Evolutionary conservation across 805 yeast species (phyloP).

Genomic region (Nakazawaea ishiwadae): DNA sequence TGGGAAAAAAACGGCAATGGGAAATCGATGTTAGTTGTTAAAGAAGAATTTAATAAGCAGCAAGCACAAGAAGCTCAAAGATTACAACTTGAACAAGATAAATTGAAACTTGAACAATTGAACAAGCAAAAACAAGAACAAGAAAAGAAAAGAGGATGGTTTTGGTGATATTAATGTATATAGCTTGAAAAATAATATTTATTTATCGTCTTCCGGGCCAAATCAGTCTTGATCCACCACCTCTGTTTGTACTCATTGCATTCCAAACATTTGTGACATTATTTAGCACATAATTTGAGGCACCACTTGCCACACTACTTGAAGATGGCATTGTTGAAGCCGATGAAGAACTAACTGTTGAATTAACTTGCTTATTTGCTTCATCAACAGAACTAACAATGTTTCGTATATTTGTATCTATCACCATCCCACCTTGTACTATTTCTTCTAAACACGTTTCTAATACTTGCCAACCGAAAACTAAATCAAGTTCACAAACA

Average conservation of each 20-base stretch:
- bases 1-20: slow-evolving; percentile 47
- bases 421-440: slow-evolving; percentile 97
- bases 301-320: neutral
- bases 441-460: slow-evolving; percentile 90
- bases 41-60: slow-evolving; percentile 43
- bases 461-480: slow-evolving; percentile 97
- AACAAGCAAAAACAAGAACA: slow-evolving; percentile 23
- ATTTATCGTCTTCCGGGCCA: slow-evolving; percentile 3
- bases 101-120: slow-evolving; percentile 32
- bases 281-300: slow-evolving; percentile 18
- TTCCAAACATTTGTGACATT: slow-evolving; percentile 19
- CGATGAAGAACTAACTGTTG: no score
- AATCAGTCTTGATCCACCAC: slow-evolving; percentile 6
- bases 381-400: slow-evolving; percentile 83
- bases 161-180: slow-evolving; percentile 6
- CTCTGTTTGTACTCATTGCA: slow-evolving; percentile 12
- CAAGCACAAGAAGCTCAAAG: slow-evolving; percentile 35
- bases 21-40: slow-evolving; percentile 33
- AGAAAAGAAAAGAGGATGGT: slow-evolving; percentile 22
- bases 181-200: neutral
- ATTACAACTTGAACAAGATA: slow-evolving; percentile 35
- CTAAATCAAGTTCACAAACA: slow-evolving; percentile 93
- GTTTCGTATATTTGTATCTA: slow-evolving; percentile 79
- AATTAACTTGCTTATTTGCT: slow-evolving; percentile 47
- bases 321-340: no score